Base-by-base conservation (phyloP, 805 yeast species). In the Ogataea trehaloabstinens region DNA sequence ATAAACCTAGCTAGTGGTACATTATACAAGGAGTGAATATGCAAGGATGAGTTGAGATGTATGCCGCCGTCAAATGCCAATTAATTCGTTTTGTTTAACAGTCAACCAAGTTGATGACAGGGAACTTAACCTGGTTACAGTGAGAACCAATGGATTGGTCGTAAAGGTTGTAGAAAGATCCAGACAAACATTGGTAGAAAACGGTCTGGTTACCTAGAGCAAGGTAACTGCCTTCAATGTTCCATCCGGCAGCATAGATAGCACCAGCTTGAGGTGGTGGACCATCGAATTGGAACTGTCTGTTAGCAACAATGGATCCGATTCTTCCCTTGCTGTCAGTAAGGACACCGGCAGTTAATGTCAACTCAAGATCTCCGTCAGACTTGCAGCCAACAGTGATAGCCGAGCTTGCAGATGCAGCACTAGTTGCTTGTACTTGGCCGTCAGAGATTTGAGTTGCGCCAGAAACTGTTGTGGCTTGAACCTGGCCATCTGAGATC, bases 251-350 rank as follows among this genome's bases (percentile, higher is more conserved):
- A 50, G 77, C 77, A 47, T 70, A 67, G 42, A 70, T 68, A 35
- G 76, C 68, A 62, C 76, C 76, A 41, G 76, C 81, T 64, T 76
- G 82, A 43, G 81, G 81, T 61, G 80, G 80, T 35, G 80, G 80
- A 55, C 81, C 81, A 56, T 76, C 82, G 51, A 76, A 76, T 65
- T 76, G 82, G 74, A 76, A 76, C 64, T 76, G 82, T 66, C 76
- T 68, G 74, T 74, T 74, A 42, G 80, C 78, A 48, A 75, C 80
- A 60, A 75, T 74, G 30, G 80, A 73, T 51, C 80, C 80, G 46
- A 75, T 63, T 70, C 80, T 72, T 44, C 76, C 76, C 36, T 56
- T 39, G 20, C 67, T 44, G 49, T 75, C 80, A n/a, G 60, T 70
- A 55, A 76, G 66, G 37, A 70, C 53, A 37, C 71, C 58, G 33